Evolutionary conservation across 2,329 filamentous ascomycete genomes (phyloP).

Genomic region (Curvularia sp.): DNA sequence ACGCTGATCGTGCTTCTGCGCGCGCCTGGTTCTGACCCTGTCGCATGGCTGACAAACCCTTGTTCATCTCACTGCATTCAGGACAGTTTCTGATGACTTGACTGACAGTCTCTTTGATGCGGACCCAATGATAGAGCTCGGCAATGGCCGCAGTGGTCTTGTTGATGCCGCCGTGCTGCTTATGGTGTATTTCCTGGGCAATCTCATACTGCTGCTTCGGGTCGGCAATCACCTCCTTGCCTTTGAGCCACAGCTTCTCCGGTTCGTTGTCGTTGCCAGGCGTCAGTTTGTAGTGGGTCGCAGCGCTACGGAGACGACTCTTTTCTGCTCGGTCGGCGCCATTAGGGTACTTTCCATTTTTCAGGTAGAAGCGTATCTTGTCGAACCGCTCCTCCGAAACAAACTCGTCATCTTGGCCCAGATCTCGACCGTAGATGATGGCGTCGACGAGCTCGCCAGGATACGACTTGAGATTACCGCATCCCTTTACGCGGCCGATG

Average conservation of each 20-base stretch:
- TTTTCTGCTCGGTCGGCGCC: slow-evolving; percentile 96
- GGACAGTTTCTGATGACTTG: slow-evolving; percentile 91
- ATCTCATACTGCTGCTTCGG: slow-evolving; percentile 90
- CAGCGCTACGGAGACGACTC: slow-evolving; percentile 88
- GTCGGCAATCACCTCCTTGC: slow-evolving; percentile 95
- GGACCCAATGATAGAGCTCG: slow-evolving; percentile 94
- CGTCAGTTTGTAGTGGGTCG: slow-evolving; percentile 89
- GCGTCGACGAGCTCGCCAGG: slow-evolving; percentile 58
- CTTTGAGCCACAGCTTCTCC: slow-evolving; percentile 87
- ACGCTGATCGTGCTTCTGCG: slow-evolving; percentile 17
- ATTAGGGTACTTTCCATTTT: slow-evolving; percentile 89
- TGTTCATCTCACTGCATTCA: slow-evolving; percentile 78
- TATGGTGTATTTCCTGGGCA: slow-evolving; percentile 75
- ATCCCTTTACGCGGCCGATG: slow-evolving; percentile 75
- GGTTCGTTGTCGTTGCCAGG: slow-evolving; percentile 55
- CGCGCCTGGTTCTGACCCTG: slow-evolving; percentile 28
- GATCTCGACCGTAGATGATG: slow-evolving; percentile 67
- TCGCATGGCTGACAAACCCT: slow-evolving; percentile 40
- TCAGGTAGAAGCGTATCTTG: slow-evolving; percentile 97
- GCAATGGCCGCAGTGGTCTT: slow-evolving; percentile 95
- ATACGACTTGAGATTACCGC: slow-evolving; percentile 58
- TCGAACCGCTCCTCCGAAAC: slow-evolving; percentile 96
- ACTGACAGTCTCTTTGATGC: slow-evolving; percentile 96
- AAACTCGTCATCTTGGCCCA: slow-evolving; percentile 74
- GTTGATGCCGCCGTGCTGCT: slow-evolving; percentile 91